A percentile compares a stretch with the other conserved stretches of the same genome.
Conservation (phyloP, 768 basidiomycete species). For the Lentinus tigrinus region DNA sequence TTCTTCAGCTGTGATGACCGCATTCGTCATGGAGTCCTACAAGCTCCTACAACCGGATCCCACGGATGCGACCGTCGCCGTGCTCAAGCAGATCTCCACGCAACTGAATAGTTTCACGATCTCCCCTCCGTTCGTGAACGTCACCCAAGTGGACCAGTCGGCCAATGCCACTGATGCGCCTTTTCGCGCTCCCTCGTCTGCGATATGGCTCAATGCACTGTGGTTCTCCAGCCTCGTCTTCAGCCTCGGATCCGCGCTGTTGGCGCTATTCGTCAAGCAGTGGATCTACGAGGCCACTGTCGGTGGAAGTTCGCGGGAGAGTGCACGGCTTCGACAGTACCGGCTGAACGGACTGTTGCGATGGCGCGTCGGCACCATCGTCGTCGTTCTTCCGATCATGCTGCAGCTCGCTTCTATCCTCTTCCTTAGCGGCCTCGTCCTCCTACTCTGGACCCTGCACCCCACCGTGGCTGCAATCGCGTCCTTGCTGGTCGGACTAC, state of each 20-base stretch:
- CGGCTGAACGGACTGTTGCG: conserved; percentile 19
- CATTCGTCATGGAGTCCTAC: conserved; percentile 21
- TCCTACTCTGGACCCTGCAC: conserved; percentile 20
- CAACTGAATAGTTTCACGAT: conserved; percentile 4
- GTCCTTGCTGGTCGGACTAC: conserved; percentile 3
- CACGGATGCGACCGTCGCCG: neutral
- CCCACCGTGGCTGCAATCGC: conserved; percentile 12
- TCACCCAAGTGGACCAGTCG: neutral
- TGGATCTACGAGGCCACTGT: conserved; percentile 23
- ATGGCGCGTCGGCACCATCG: conserved; percentile 24
- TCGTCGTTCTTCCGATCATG: conserved; percentile 21
- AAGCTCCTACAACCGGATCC: conserved; percentile 7
- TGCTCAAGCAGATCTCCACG: conserved; percentile 9
- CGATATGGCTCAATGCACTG: conserved; percentile 19
- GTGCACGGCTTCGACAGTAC: conserved; percentile 23
- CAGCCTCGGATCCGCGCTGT: conserved; percentile 23
- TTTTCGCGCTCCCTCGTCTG: neutral
- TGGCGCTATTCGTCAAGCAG: conserved; percentile 27
- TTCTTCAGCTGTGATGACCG: conserved; percentile 26
- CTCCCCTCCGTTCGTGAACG: neutral
- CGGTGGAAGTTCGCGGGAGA: conserved; percentile 18
- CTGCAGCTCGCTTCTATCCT: conserved; percentile 11
- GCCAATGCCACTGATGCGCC: neutral
- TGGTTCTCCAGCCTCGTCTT: conserved; percentile 25
- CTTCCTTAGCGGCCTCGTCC: conserved; percentile 18